These are phyloP conservation scores for Ophiostoma australiae DNA, from an alignment of 2,329 filamentous ascomycete species.

Conservation along the genomic window DNA sequence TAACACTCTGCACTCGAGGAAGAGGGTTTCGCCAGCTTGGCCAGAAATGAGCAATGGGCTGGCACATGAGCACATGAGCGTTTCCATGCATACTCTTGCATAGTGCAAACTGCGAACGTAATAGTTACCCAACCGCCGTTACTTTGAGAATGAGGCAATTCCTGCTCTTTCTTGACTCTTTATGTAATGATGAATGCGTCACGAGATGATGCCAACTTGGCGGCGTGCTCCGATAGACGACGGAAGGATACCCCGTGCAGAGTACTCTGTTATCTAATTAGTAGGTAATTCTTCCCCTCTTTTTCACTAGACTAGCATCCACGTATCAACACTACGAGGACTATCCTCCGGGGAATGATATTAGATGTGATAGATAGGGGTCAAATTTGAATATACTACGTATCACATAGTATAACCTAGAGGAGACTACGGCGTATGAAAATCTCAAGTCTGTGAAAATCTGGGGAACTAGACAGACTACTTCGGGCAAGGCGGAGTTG, in stretches of 20 bases:
- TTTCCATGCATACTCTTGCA: not conserved
- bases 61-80: not conserved
- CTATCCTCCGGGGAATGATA: not conserved
- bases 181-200: not conserved
- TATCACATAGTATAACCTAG: no score
- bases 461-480: not conserved
- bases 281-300: conserved; percentile 7
- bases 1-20: not conserved
- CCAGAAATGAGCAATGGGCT: conserved; percentile 3
- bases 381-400: not conserved
- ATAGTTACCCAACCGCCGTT: not conserved
- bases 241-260: not conserved
- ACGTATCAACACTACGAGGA: not conserved
- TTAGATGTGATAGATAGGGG: not conserved
- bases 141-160: not conserved
- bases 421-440: not conserved
- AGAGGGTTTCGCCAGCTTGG: not conserved
- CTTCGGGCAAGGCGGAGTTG: not conserved
- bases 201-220: not conserved
- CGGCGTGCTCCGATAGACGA: not conserved
- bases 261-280: not conserved
- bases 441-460: not conserved
- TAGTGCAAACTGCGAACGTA: not conserved
- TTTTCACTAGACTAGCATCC: not conserved
- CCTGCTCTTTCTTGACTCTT: not conserved